Evolutionary conservation across 2,329 filamentous ascomycete genomes (phyloP), one percentile per base, ranked within the genome.

Genomic region (Claviceps citrina): DNA sequence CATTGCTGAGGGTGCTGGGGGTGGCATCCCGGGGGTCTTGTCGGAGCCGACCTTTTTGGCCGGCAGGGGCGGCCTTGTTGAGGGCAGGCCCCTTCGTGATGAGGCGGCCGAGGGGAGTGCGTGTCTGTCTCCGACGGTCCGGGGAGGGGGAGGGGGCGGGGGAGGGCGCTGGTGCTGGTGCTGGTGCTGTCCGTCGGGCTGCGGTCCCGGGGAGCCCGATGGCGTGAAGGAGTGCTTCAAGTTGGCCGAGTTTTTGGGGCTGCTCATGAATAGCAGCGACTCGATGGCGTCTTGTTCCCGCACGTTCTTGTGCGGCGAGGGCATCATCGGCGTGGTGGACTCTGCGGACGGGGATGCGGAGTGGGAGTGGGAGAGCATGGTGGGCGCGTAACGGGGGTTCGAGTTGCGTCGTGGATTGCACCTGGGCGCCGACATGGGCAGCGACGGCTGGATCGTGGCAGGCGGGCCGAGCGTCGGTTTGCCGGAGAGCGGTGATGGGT

Each of bases 181-280:
- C 1, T 19, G 16, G 16, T 5, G 5, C 4, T 16, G 30, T 7
- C 16, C 19, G 6, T 19, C 22, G 6, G 42, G 13, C 16, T 50
- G 49, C 2, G 54, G 53, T 3, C 50, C 57, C 13, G 63, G 53
- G 2, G 64, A 63, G 9, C 55, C 55, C 0, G 60, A 53, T 0
- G 64, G 59, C 1, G 71, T 66, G 43, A 75, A 75, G 8, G 59
- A 54, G 44, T 72, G 71, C 46, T 73, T 73, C 49, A 78, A 58
- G 44, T 74, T 76, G 31, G 71, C 66, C 33, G 79, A 80, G 56
- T 84, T 82, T 13, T 78, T 78, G 0, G 81, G 81, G 46, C 79
- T 84, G 51, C 82, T 85, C 76, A 91, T 81, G 52, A 87, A 86
- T 20, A 89, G 65, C 19, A 91, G 61, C 1, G 81, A 81, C 53